Evolutionary conservation across 192 early-diverging fungal species (phyloP).

Genomic region (Coemansia sp.): DNA sequence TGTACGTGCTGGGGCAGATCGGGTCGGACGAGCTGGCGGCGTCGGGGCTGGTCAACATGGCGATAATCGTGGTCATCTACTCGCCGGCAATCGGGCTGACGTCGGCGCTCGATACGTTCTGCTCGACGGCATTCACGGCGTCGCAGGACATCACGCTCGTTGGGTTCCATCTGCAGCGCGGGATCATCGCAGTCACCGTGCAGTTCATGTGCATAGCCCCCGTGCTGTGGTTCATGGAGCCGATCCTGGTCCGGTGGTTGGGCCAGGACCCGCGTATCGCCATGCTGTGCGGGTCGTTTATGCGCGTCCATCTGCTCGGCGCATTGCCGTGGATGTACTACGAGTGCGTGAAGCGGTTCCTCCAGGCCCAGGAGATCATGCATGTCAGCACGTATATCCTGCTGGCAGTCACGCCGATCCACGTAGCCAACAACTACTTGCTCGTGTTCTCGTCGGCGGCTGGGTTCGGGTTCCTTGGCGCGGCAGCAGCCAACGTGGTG

Average conservation of each 20-base stretch:
- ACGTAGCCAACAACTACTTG: constrained; percentile 25
- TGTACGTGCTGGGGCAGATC: constrained; percentile 64
- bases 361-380: constrained; percentile 92
- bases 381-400: constrained; percentile 58
- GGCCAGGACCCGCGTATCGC: constrained; percentile 77
- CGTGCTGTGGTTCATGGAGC: constrained; percentile 43
- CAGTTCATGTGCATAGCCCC: constrained; percentile 20
- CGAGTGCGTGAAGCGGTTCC: constrained; percentile 80
- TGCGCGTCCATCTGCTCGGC: constrained; percentile 66
- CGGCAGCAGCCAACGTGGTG: constrained; percentile 65
- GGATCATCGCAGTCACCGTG: constrained; percentile 30
- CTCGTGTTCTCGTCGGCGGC: constrained; percentile 47
- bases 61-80: constrained; percentile 64
- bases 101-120: constrained; percentile 49
- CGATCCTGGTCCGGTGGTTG: constrained; percentile 60
- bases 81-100: constrained; percentile 65
- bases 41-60: constrained; percentile 67
- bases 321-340: constrained; percentile 73
- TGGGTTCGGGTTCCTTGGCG: constrained; percentile 66
- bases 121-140: constrained; percentile 35
- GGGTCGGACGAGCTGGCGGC: constrained; percentile 66
- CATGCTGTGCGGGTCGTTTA: constrained; percentile 63
- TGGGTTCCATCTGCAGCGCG: constrained; percentile 44
- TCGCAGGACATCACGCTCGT: constrained; percentile 34
- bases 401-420: constrained; percentile 23